phyloP scores from a whole-genome alignment of 768 basidiomycete genomes.

The Glaciozyma antarctica region DNA sequence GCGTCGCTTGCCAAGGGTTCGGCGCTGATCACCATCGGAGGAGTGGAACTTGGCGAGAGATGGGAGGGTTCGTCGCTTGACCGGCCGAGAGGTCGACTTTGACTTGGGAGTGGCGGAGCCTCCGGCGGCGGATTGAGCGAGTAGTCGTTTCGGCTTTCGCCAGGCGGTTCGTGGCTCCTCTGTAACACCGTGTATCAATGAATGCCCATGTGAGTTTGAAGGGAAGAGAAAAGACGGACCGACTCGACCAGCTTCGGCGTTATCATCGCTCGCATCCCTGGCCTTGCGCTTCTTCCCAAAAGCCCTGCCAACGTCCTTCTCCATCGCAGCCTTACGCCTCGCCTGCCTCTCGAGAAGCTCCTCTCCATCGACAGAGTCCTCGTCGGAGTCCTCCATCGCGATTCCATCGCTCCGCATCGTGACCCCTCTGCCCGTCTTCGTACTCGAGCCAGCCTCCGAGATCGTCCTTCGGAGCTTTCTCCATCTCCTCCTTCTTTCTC shows the following conservation, averaged over 20 bases:
- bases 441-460: constrained; percentile 31
- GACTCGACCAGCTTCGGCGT: not conserved
- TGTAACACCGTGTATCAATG: too few species aligned
- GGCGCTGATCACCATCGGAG: too few species aligned
- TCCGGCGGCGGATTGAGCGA: too few species aligned
- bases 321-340: constrained; percentile 4
- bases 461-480: constrained; percentile 8
- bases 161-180: too few species aligned
- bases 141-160: too few species aligned
- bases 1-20: not conserved
- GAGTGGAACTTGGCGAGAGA: too few species aligned
- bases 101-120: too few species aligned
- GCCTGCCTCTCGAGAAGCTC: constrained; percentile 22
- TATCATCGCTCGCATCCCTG: not conserved
- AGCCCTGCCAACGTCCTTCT: not conserved
- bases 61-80: too few species aligned
- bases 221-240: not conserved
- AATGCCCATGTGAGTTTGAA: too few species aligned
- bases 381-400: not conserved
- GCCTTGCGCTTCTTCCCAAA: not conserved
- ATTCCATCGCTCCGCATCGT: not conserved
- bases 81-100: too few species aligned
- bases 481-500: constrained; percentile 12
- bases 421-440: constrained; percentile 9
- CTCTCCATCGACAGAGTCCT: constrained; percentile 2